Conservation (phyloP, 371 early-diverging fungal species). For the Rhizopus stolonifer region DNA sequence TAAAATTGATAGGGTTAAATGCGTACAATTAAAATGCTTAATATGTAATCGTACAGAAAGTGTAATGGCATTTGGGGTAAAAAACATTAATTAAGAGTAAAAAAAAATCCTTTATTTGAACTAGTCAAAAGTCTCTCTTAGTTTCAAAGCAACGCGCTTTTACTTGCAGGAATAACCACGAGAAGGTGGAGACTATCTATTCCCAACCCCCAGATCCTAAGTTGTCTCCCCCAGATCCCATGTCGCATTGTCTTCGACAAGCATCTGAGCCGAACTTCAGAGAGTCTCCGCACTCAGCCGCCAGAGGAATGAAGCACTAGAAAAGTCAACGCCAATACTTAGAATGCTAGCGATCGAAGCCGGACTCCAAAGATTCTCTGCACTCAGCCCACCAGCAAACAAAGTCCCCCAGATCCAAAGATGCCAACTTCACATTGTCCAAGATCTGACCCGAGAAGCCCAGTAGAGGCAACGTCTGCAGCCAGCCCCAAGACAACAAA, state of each 20-base stretch:
- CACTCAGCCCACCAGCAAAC: neutral
- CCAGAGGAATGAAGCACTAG: neutral
- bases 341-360: conserved; percentile 7
- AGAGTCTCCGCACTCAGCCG: conserved; percentile 8
- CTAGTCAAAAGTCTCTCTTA: conserved; percentile 13
- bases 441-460: conserved; percentile 14
- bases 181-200: conserved; percentile 14
- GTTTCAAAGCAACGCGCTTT: conserved; percentile 11
- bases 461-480: conserved; percentile 21
- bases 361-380: conserved; percentile 8
- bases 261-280: neutral
- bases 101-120: neutral
- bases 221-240: conserved; percentile 4
- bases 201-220: conserved; percentile 14
- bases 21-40: neutral
- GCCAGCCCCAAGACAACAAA: conserved; percentile 4
- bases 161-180: conserved; percentile 15
- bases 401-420: conserved; percentile 7
- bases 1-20: conserved; percentile 3
- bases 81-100: neutral
- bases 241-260: neutral
- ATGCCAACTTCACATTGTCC: neutral
- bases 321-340: conserved; percentile 4
- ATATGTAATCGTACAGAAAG: neutral
- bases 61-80: conserved; percentile 1